These are phyloP conservation scores for Yarrowia bubula DNA, from an alignment of 805 yeast species.

Conservation along the genomic window DNA sequence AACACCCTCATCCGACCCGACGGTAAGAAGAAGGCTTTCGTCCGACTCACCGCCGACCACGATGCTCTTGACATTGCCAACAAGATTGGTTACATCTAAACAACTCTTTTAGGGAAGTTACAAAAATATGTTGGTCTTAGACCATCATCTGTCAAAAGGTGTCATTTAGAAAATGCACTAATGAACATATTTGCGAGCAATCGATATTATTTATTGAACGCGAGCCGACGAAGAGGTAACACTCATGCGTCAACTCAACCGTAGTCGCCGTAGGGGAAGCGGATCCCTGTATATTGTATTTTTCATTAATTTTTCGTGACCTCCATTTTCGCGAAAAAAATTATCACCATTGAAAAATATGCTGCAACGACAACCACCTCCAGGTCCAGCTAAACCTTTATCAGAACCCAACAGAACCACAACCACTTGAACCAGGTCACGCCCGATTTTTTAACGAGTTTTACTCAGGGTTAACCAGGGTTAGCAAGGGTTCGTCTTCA, in stretches of 20 bases:
- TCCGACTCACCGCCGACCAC: constrained; percentile 97
- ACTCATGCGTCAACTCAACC: constrained; percentile 21
- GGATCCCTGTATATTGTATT: neutral
- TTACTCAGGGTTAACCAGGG: no score
- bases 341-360: neutral
- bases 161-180: constrained; percentile 22
- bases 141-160: neutral
- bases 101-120: constrained; percentile 5
- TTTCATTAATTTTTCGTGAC: neutral
- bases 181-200: constrained; percentile 17
- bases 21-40: constrained; percentile 99
- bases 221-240: constrained; percentile 20
- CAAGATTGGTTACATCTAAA: constrained; percentile 98
- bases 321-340: neutral
- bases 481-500: no score
- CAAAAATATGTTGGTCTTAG: neutral
- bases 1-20: constrained; percentile 98
- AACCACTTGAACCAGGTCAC: no score
- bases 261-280: constrained; percentile 9
- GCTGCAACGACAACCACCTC: neutral
- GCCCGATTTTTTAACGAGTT: no score
- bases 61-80: constrained; percentile 99
- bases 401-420: no score
- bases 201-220: constrained; percentile 26
- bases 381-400: neutral